These are phyloP conservation scores for Mycothermus thermophilus DNA, from an alignment of 495 filamentous ascomycete genomes.

Conservation along the genomic window DNA sequence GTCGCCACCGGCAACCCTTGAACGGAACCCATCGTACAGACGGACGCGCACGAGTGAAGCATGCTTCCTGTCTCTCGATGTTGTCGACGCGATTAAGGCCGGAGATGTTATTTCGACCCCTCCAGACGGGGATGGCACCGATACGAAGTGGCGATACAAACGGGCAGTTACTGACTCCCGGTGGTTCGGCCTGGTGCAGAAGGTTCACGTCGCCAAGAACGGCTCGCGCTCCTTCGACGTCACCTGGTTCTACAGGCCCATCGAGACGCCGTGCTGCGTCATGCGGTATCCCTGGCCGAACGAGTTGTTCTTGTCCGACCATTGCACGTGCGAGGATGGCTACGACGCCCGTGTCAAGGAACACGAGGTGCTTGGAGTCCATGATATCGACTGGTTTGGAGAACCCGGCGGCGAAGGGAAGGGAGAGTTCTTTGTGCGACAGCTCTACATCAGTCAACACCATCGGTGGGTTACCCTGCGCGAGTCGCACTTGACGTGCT, in stretches of 20 bases:
- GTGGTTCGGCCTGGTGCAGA: constrained; percentile 59
- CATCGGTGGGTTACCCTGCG: constrained; percentile 39
- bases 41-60: background rate
- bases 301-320: constrained; percentile 63
- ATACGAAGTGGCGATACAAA: constrained; percentile 42
- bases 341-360: constrained; percentile 26
- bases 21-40: background rate
- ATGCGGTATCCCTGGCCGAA: constrained; percentile 52
- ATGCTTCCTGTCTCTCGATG: constrained; percentile 1
- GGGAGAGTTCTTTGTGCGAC: constrained; percentile 49
- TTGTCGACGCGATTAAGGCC: constrained; percentile 13
- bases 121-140: constrained; percentile 24
- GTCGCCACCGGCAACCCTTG: background rate
- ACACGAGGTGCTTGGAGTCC: constrained; percentile 38
- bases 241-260: constrained; percentile 57
- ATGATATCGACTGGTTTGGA: constrained; percentile 42
- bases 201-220: constrained; percentile 22
- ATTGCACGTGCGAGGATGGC: constrained; percentile 51
- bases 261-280: constrained; percentile 49
- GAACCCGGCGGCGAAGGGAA: constrained; percentile 24
- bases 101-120: constrained; percentile 32
- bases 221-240: constrained; percentile 38
- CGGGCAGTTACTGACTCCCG: constrained; percentile 25
- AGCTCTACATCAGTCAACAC: constrained; percentile 43
- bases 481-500: constrained; percentile 30